These are phyloP conservation scores for Alloteropsis angusta DNA, from an alignment of 202 grass and related monocot genomes.

Conservation along the genomic window DNA sequence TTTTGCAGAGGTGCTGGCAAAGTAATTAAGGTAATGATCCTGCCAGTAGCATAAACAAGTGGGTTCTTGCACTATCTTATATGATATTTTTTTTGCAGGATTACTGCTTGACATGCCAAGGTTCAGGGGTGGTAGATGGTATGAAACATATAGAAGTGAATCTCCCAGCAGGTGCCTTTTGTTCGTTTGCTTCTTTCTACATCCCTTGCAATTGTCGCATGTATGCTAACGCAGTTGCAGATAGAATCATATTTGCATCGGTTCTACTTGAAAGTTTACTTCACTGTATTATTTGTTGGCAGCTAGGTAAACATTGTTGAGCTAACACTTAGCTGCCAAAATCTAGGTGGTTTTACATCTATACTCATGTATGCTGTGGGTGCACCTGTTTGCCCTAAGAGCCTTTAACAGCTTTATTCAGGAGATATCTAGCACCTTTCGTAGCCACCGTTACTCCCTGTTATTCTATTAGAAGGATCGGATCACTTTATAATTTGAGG, in stretches of 20 bases:
- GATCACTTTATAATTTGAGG: background rate
- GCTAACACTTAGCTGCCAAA: background rate
- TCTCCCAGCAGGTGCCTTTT: constrained; percentile 69
- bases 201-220: background rate
- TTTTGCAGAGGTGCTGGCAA: constrained; percentile 74
- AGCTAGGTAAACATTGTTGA: background rate
- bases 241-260: background rate
- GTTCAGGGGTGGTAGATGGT: constrained; percentile 69
- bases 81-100: constrained; percentile 46
- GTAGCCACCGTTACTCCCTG: background rate
- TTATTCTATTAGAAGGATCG: constrained; percentile 1
- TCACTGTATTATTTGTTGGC: background rate
- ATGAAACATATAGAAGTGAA: constrained; percentile 69
- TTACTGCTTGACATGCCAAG: constrained; percentile 72
- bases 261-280: background rate
- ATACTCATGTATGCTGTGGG: no score
- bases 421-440: background rate
- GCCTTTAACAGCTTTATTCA: background rate
- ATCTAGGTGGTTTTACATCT: background rate
- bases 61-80: background rate
- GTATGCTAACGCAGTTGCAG: background rate
- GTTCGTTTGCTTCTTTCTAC: background rate
- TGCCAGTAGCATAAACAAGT: constrained; percentile 8
- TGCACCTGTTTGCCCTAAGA: no score
- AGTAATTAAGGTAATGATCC: constrained; percentile 71